Base-by-base conservation (phyloP, 495 filamentous ascomycete species). In the Hypoxylon fragiforme region DNA sequence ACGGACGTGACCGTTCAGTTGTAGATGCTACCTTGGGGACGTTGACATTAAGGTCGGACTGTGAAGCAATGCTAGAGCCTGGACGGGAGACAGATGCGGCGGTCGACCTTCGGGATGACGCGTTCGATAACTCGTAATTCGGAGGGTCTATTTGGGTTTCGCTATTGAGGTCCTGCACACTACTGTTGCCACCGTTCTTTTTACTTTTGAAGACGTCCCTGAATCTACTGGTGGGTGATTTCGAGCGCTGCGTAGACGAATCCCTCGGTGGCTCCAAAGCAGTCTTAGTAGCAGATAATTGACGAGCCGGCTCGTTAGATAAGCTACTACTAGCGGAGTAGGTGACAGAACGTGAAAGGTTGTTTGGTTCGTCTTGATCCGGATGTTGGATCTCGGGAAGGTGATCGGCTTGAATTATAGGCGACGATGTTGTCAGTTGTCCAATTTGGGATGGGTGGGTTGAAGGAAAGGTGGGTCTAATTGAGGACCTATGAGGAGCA, bases 351-450 rank as follows among this genome's bases (percentile, higher is more conserved):
- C 50, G 49, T 40, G 62, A 62, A 59, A 56, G 20, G 26, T 15
- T 45, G 52, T 60, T 42, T 41, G 62, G 16, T 31, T 60, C 49
- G 45, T 68, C 56, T 24, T 50, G 49, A 34, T 68, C 65, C 31
- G 63, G 50, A 31, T 54, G 49, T 39, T 71, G 64, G 34, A 65
- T 42, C 30, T 75, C 52, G 70, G 74, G 54, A 72, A 79, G 44
- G 74, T 81, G 60, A 70, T 68, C 64, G 11, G 73, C 69, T 57
- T 85, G 84, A 26, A 94, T 81, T 44, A 91, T 71, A 21, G 90
- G 91, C 19, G 91, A 92, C 12, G 89, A 92, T 9, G 87, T 83
- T 21, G 91, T 92, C 45, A 92, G 77, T 69, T 89, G 87, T 48
- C 85, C 89, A 57, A 85, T 77, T 65, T 94, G 90, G 20, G 89